Conservation (phyloP, 306 rosid genomes). For the Clitoria ternatea region DNA sequence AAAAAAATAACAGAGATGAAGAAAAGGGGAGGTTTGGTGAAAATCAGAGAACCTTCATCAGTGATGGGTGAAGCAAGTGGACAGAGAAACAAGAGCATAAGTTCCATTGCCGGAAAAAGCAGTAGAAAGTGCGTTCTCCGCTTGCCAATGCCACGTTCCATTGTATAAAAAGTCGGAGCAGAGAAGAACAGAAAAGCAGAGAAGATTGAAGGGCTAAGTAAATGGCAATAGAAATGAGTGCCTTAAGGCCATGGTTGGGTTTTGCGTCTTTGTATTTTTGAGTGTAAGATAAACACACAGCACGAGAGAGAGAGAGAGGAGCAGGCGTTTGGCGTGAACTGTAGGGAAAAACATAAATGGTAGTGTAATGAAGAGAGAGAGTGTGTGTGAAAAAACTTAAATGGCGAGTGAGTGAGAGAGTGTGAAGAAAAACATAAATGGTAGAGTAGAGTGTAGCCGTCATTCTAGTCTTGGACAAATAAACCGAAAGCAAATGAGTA, state of each 20-base stretch:
- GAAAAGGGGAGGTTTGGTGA: background rate
- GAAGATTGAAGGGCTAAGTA: background rate
- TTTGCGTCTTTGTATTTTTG: too few relatives aligned
- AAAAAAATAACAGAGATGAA: background rate
- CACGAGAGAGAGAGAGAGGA: background rate
- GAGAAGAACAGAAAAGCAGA: background rate
- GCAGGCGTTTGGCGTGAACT: constrained; percentile 14
- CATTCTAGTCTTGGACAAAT: background rate
- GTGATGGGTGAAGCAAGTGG: background rate
- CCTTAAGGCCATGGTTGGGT: background rate
- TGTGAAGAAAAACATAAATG: background rate
- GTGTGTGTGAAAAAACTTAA: too few relatives aligned
- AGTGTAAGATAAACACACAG: background rate
- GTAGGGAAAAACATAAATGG: background rate
- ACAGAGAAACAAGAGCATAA: background rate
- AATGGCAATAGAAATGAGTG: background rate
- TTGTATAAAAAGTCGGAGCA: background rate
- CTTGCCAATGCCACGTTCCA: background rate
- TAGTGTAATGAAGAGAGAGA: background rate
- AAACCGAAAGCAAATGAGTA: background rate
- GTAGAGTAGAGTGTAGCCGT: background rate
- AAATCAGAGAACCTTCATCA: background rate
- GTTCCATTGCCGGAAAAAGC: background rate
- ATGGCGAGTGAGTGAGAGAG: too few relatives aligned
- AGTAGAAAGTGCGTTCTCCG: background rate